These are phyloP conservation scores for Candida railenensis DNA, from an alignment of 805 yeast genomes.

Conservation along the genomic window DNA sequence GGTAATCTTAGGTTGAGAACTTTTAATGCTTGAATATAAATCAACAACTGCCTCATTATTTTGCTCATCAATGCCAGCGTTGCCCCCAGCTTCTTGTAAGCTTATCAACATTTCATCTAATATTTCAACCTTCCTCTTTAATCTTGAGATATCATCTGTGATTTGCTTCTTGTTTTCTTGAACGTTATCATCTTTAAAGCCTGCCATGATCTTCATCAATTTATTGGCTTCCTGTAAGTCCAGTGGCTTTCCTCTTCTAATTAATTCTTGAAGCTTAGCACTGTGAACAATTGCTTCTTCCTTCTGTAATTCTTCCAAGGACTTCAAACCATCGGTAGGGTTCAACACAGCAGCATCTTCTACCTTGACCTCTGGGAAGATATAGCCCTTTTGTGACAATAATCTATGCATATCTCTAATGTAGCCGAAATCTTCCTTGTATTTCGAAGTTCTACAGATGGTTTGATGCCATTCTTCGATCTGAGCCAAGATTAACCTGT, in stretches of 20 bases:
- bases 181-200: slow-evolving; percentile 81
- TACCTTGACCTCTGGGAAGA: slow-evolving; percentile 85
- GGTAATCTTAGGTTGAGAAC: slow-evolving; percentile 83
- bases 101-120: slow-evolving; percentile 80
- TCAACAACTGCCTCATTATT: slow-evolving; percentile 76
- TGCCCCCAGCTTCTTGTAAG: slow-evolving; percentile 37
- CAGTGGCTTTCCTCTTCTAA: slow-evolving; percentile 92
- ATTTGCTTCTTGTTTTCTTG: slow-evolving; percentile 76
- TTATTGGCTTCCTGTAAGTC: slow-evolving; percentile 96
- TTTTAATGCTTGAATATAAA: slow-evolving; percentile 72
- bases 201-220: slow-evolving; percentile 97
- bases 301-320: slow-evolving; percentile 84
- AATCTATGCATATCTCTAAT: slow-evolving; percentile 95
- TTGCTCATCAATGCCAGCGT: slow-evolving; percentile 30
- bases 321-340: slow-evolving; percentile 82
- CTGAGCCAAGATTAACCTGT: slow-evolving; percentile 79
- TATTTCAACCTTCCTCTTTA: slow-evolving; percentile 82
- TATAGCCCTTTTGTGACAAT: slow-evolving; percentile 84
- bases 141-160: slow-evolving; percentile 77
- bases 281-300: slow-evolving; percentile 92
- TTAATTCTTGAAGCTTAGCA: slow-evolving; percentile 93
- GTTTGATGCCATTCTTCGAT: slow-evolving; percentile 98
- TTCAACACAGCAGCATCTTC: slow-evolving; percentile 88
- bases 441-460: slow-evolving; percentile 82
- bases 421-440: slow-evolving; percentile 88